Evolutionary conservation across 768 basidiomycete species (phyloP).

Genomic region (Agaricus sinodeliciosus): DNA sequence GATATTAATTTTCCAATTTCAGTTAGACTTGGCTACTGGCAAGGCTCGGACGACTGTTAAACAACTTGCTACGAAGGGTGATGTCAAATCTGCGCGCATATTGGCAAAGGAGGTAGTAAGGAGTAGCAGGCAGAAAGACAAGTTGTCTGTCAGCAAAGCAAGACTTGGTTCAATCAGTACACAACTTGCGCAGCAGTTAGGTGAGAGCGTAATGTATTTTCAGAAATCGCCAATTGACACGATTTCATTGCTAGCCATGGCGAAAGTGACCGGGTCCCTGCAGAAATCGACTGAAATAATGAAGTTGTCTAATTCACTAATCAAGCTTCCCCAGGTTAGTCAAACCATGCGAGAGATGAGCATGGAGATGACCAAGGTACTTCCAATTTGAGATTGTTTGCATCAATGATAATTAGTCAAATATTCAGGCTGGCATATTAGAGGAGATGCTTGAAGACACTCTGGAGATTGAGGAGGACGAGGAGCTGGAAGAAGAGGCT

Average conservation of each 20-base stretch:
- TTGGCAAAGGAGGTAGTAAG: constrained; percentile 92
- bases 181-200: constrained; percentile 87
- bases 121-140: constrained; percentile 90
- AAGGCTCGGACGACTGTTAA: constrained; percentile 83
- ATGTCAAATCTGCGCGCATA: constrained; percentile 87
- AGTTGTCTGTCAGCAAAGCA: constrained; percentile 89
- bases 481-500: constrained; percentile 93
- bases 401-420: neutral
- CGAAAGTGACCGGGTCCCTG: constrained; percentile 94
- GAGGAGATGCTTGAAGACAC: constrained; percentile 97
- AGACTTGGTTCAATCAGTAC: constrained; percentile 83
- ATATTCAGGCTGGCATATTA: constrained; percentile 86
- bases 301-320: constrained; percentile 90
- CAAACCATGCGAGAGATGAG: constrained; percentile 96
- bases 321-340: constrained; percentile 90
- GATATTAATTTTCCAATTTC: constrained; percentile 11
- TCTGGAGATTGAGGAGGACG: constrained; percentile 87
- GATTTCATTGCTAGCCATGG: constrained; percentile 57
- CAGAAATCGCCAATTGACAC: neutral
- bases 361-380: constrained; percentile 98
- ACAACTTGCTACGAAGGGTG: constrained; percentile 85
- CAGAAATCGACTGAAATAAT: constrained; percentile 99
- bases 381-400: constrained; percentile 9
- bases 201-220: constrained; percentile 39
- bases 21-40: constrained; percentile 79